These are phyloP conservation scores for Cetraspora pellucida DNA, from an alignment of 192 early-diverging fungal species.

Conservation along the genomic window DNA sequence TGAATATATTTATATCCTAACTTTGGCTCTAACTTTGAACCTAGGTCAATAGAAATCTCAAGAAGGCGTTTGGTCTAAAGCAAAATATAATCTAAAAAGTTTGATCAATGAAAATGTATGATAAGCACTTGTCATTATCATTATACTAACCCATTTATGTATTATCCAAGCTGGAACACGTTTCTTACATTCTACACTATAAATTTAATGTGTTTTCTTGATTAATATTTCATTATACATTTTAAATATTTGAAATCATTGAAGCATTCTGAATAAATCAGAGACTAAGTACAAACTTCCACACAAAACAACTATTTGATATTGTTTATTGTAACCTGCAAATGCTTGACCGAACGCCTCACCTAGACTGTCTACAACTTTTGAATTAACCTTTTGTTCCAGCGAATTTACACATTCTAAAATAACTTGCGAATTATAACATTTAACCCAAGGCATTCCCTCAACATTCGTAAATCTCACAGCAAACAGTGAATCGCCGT, in stretches of 20 bases:
- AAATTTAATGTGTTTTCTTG: too few relatives aligned
- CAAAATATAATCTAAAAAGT: too few relatives aligned
- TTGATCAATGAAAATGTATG: too few relatives aligned
- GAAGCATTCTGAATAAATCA: constrained; percentile 62
- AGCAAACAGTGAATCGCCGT: constrained; percentile 65
- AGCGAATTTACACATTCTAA: constrained; percentile 32
- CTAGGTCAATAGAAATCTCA: too few relatives aligned
- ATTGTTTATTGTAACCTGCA: constrained; percentile 33
- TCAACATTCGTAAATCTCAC: constrained; percentile 76
- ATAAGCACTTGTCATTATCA: too few relatives aligned
- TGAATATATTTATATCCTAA: too few relatives aligned
- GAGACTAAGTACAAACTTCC: constrained; percentile 89
- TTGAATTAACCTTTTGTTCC: constrained; percentile 22
- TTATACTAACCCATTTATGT: too few relatives aligned
- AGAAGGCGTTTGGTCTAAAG: too few relatives aligned
- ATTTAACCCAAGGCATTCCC: constrained; percentile 87
- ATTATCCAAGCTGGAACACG: too few relatives aligned
- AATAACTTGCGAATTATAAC: constrained; percentile 53
- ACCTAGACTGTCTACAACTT: constrained; percentile 40
- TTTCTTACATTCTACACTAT: too few relatives aligned
- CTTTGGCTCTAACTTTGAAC: too few relatives aligned
- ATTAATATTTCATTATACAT: too few relatives aligned
- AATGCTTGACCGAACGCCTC: constrained; percentile 46
- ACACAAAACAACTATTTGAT: constrained; percentile 68
- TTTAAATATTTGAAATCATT: background rate